phyloP scores from a whole-genome alignment of 129 eudicot species.

The Dittrichia graveolens region DNA sequence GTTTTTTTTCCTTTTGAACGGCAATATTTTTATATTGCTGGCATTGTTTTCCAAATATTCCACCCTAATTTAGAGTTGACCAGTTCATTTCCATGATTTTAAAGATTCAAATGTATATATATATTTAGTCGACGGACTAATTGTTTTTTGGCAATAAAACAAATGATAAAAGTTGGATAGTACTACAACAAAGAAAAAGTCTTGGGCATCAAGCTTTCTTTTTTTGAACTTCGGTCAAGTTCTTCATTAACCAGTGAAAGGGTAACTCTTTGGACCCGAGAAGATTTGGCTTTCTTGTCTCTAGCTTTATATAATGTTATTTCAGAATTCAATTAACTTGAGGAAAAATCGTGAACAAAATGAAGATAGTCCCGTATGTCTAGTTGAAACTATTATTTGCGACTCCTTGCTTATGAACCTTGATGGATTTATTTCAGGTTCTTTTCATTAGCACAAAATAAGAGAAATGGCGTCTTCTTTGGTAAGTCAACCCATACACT shows the following conservation, averaged over 20 bases:
- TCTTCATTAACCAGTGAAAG: slow-evolving; percentile 11
- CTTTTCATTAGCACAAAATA: slow-evolving; percentile 17
- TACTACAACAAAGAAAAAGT: slow-evolving; percentile 25
- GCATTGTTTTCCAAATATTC: slow-evolving; percentile 26
- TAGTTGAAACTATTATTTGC: not conserved
- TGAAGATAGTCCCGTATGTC: not conserved
- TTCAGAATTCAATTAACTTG: not conserved
- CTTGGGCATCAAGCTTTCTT: slow-evolving; percentile 12
- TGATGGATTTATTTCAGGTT: slow-evolving; percentile 31
- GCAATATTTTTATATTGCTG: not conserved
- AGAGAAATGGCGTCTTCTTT: slow-evolving; percentile 46
- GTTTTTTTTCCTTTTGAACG: not conserved
- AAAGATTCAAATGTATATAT: slow-evolving; percentile 25
- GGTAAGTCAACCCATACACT: slow-evolving; percentile 38
- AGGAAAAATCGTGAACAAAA: slow-evolving; percentile 9
- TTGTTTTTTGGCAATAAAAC: slow-evolving; percentile 15
- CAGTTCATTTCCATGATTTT: slow-evolving; percentile 25
- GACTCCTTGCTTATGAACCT: not conserved
- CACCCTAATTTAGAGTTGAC: slow-evolving; percentile 25
- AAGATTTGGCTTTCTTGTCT: slow-evolving; percentile 18
- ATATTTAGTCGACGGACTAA: slow-evolving; percentile 8
- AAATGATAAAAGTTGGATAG: slow-evolving; percentile 17
- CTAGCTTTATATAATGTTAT: slow-evolving; percentile 8
- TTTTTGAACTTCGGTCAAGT: slow-evolving; percentile 9
- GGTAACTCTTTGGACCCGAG: slow-evolving; percentile 8